A percentile compares a stretch with the other conserved stretches of the same genome.
These are phyloP conservation scores for Hemileccinum impolitum DNA, from an alignment of 768 basidiomycete species.

Conservation along the genomic window DNA sequence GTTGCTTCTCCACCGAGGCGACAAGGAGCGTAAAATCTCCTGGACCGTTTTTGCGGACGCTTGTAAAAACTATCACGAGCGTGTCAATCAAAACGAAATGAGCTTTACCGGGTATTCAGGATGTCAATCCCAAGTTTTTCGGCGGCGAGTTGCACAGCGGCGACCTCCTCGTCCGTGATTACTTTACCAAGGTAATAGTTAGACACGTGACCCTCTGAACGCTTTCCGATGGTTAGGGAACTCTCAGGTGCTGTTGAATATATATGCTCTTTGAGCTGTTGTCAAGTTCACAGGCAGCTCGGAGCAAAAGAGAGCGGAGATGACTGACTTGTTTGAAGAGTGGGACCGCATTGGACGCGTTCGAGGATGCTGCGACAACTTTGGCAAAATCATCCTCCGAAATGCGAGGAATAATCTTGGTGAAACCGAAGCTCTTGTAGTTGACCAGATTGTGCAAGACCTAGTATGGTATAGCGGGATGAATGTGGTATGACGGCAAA, in stretches of 20 bases:
- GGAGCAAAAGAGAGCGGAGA: neutral
- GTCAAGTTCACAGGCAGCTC: slow-evolving; percentile 2
- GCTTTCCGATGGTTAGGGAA: slow-evolving; percentile 77
- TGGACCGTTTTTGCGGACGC: slow-evolving; percentile 66
- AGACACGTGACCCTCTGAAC: slow-evolving; percentile 68
- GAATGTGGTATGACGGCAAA: neutral
- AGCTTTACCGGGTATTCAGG: slow-evolving; percentile 70
- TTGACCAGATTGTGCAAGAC: slow-evolving; percentile 51
- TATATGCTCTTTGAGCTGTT: slow-evolving; percentile 71
- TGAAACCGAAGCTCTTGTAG: slow-evolving; percentile 80
- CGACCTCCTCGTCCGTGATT: slow-evolving; percentile 75
- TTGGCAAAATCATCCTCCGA: slow-evolving; percentile 56
- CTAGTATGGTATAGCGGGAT: slow-evolving; percentile 13
- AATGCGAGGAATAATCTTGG: slow-evolving; percentile 80
- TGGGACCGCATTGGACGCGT: slow-evolving; percentile 48
- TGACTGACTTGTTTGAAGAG: slow-evolving; percentile 61
- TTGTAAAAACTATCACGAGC: slow-evolving; percentile 24
- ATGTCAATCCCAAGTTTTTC: slow-evolving; percentile 76
- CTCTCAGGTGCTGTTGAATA: slow-evolving; percentile 64
- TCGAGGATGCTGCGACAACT: slow-evolving; percentile 59
- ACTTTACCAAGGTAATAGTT: slow-evolving; percentile 82
- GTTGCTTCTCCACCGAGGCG: slow-evolving; percentile 57
- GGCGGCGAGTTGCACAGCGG: slow-evolving; percentile 67
- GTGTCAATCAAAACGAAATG: neutral
- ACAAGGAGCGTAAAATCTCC: slow-evolving; percentile 67